Evolutionary conservation across 306 rosid genomes (phyloP), one percentile per base, ranked within the genome.

Genomic region (Dryas alaskensis): DNA sequence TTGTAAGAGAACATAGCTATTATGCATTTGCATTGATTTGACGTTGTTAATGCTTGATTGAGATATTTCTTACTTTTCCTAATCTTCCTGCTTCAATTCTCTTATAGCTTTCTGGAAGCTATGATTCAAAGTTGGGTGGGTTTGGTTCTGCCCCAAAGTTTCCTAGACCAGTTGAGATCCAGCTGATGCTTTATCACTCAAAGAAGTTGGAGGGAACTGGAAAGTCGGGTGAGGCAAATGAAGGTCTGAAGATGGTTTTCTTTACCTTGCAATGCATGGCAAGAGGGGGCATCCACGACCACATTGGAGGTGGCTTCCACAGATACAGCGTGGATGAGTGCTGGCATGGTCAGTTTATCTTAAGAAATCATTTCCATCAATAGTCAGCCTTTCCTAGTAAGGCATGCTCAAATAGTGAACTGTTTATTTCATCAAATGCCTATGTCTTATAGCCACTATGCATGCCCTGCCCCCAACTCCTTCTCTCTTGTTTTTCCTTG

Each of bases 321-420:
- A 87, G 98, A 89, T 93, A 93, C 75, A 93, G 98, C 4, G 97
- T 93, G 60, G 98, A 93, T 64, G 97, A 91, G 86, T 87, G 96
- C 84, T 93, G 98, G 98, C 98, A 93, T 75, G 98, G 98, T 93
- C 66, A 78, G 87, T 85, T 77, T 76, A 72, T 46, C 19, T 19
- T 70, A 6, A 19, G 4, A 6, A 10, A 3, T 10, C 25, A 39
- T 10, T 69, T 40, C 49, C 3, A n/a, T 67, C 58, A 44, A 44
- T 44, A 7, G n/a, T 62, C 16, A 7, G n/a, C n/a, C 4, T 43
- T 5, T 16, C 13, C 44, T 37, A 37, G 2, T n/a, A 39, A 5
- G 49, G 37, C 39, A n/a, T 37, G 8, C 12, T 52, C 27, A 55
- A 5, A 51, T 6, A 50, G 14, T 10, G 37, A 53, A 39, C 40